These are phyloP conservation scores for Thalia dealbata DNA, from an alignment of 176 grass and related monocot species.

Conservation along the genomic window DNA sequence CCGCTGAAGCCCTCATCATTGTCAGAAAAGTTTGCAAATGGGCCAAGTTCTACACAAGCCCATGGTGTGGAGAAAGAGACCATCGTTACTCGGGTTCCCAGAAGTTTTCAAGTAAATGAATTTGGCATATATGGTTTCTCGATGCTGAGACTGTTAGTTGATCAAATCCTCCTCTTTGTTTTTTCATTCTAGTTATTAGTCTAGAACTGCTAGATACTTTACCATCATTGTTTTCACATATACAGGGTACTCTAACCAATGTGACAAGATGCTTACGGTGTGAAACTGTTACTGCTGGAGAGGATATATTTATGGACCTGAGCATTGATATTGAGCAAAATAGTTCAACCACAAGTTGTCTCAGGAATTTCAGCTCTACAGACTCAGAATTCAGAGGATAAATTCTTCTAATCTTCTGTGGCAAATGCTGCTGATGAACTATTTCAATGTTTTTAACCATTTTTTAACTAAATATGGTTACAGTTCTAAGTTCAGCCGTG, in stretches of 20 bases:
- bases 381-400: constrained; percentile 91
- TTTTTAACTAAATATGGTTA: no score
- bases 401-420: constrained; percentile 99
- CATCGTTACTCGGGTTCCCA: constrained; percentile 70
- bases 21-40: constrained; percentile 50
- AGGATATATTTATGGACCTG: constrained; percentile 85
- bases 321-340: constrained; percentile 97
- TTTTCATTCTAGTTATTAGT: background rate
- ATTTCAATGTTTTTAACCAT: constrained; percentile 2
- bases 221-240: constrained; percentile 23
- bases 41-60: constrained; percentile 31
- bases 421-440: constrained; percentile 47
- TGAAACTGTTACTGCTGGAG: constrained; percentile 84
- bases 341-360: constrained; percentile 88
- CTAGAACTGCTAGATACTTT: background rate
- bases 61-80: constrained; percentile 77
- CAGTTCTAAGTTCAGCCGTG: no score
- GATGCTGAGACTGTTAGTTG: constrained; percentile 8
- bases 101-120: constrained; percentile 72
- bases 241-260: constrained; percentile 84
- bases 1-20: constrained; percentile 33
- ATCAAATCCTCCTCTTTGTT: background rate
- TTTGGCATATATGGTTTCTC: background rate
- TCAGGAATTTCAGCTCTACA: constrained; percentile 94
- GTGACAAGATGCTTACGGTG: constrained; percentile 85